Percentiles rank a stretch among this genome's conserved stretches.
These are phyloP conservation scores for Dalechampia spathulata DNA, from an alignment of 441 rosid species.

Conservation along the genomic window DNA sequence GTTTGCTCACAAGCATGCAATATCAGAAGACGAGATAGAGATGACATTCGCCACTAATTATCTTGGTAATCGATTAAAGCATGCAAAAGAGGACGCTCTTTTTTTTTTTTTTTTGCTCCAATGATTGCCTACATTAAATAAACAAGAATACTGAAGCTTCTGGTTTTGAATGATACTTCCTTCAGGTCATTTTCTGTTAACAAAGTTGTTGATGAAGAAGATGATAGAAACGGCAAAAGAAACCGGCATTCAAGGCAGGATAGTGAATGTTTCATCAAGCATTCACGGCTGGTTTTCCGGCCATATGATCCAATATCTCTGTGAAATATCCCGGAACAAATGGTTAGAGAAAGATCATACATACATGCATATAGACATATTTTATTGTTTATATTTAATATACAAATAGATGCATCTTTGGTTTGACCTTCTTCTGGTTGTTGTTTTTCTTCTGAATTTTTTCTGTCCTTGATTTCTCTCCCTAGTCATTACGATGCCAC, in stretches of 20 bases:
- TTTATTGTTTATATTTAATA: no score
- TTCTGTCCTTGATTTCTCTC: background rate
- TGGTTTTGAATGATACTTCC: background rate
- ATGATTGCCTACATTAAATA: background rate
- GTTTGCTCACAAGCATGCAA: constrained; percentile 67
- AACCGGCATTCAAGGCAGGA: constrained; percentile 65
- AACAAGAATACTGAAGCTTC: background rate
- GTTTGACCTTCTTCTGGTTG: constrained; percentile 18
- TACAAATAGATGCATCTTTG: background rate
- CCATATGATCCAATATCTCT: constrained; percentile 59
- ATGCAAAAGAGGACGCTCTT: background rate
- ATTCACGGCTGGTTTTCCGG: constrained; percentile 85
- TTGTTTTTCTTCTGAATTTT: background rate
- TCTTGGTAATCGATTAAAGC: constrained; percentile 45
- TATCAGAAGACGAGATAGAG: constrained; percentile 88
- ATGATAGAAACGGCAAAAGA: constrained; percentile 63
- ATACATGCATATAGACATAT: no score
- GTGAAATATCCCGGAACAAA: constrained; percentile 52
- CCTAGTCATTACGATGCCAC: constrained; percentile 65
- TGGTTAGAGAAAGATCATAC: no score
- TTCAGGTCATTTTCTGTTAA: constrained; percentile 78
- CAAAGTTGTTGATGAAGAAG: constrained; percentile 53
- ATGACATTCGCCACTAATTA: constrained; percentile 92
- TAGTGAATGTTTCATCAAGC: constrained; percentile 75
- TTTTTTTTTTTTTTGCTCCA: no score